Conservation (phyloP, 306 rosid species). For the Chamaecrista fasciculata region DNA sequence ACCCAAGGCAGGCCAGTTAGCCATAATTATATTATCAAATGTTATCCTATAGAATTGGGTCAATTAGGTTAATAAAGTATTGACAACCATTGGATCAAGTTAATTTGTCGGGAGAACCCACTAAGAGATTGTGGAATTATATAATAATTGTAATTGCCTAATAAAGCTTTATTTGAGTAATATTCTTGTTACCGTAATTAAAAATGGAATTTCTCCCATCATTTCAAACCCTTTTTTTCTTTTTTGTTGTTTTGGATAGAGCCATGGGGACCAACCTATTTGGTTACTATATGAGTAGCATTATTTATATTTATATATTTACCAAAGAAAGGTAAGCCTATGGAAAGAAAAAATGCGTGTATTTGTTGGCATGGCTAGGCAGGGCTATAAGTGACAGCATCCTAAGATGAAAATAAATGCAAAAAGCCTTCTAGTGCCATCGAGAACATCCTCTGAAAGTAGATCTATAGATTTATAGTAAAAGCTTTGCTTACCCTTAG, state of each 20-base stretch:
- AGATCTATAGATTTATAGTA: no score
- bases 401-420: slow-evolving; percentile 4
- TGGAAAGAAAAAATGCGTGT: no score
- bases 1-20: no score
- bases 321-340: slow-evolving; percentile 26
- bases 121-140: not conserved
- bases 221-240: slow-evolving; percentile 28
- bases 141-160: not conserved
- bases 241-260: not conserved
- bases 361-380: slow-evolving; percentile 14
- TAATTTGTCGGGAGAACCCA: not conserved
- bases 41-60: not conserved
- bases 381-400: slow-evolving; percentile 10
- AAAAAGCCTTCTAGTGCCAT: not conserved
- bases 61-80: not conserved
- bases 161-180: not conserved
- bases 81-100: not conserved
- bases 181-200: slow-evolving; percentile 17
- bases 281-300: slow-evolving; percentile 15
- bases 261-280: slow-evolving; percentile 32
- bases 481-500: no score
- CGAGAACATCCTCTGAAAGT: no score
- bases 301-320: slow-evolving; percentile 27
- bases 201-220: slow-evolving; percentile 11
- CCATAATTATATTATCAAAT: no score